Base-by-base conservation (phyloP, 441 rosid species). In the Flueggea neowawraea region DNA sequence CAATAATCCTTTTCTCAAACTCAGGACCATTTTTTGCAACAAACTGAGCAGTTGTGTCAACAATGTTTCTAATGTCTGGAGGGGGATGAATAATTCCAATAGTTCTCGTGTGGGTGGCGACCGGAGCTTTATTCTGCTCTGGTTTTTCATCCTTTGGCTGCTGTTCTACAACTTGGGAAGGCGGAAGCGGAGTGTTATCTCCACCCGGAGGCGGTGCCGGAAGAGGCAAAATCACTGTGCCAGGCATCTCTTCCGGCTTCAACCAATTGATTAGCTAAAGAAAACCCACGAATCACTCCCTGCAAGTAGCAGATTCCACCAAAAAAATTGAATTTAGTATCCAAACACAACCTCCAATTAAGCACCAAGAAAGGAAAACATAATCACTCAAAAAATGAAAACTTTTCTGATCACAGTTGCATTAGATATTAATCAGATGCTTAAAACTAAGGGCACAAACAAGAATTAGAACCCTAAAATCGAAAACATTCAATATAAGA, bases 11-110 rank as follows among this genome's bases (percentile, higher is more conserved):
- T 61, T 88, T 86, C 56, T 89, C 97, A 66, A 95, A 91, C 69
- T 84, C 97, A 14, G 86, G 80, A 4, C 99, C 99, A 65, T 86
- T 87, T 67, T 83, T 89, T 6, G 96, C 82, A 47, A 94, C 99
- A 59, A 89, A 91, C 75, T 82, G 90, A 2, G 96, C 82, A 11
- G 99, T 94, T 68, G 81, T 91, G 66, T 94, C 99, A 5, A 91
- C 96, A 57, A 94, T 91, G 36, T 73, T 82, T 77, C 88, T 77
- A 63, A 89, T 89, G 69, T 91, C 97, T 1, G 95, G 94, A 58
- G 99, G 99, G 16, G 96, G 99, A 62, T 94, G 84, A 60, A 94
- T 89, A 49, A 94, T 94, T 60, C 99, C 97, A n/a, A 94, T 87
- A 41, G 94, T 71, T 69, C 78, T 84, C 0, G 99, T 88, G 75